A percentile compares a stretch with the other conserved stretches of the same genome.
Conservation (phyloP, 139 green algal species). For the Edaphochlamys debaryana region DNA sequence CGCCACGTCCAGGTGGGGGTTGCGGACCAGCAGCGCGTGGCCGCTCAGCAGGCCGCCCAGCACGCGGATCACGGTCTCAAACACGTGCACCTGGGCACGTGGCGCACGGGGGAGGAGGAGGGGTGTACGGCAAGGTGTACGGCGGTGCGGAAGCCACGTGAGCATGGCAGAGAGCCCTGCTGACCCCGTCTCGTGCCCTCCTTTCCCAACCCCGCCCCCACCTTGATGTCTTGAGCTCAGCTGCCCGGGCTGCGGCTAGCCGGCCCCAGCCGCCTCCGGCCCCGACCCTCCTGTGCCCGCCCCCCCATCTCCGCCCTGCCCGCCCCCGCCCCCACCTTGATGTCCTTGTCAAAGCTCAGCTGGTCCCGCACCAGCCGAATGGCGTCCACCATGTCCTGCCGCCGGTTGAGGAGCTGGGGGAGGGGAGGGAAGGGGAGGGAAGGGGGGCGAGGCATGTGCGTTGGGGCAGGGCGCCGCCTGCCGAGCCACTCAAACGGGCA, state of each 20-base stretch:
- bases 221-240: too few species aligned
- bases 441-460: too few species aligned
- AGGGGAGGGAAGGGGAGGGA: not conserved
- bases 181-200: too few species aligned
- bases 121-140: too few species aligned
- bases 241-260: too few species aligned
- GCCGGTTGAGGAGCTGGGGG: conserved; percentile 63
- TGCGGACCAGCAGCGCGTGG: conserved; percentile 61
- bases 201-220: too few species aligned
- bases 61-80: conserved; percentile 96
- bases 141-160: too few species aligned
- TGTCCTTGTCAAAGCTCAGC: conserved; percentile 68
- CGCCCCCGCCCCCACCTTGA: not conserved
- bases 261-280: too few species aligned
- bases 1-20: too few species aligned
- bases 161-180: too few species aligned
- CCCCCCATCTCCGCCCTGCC: not conserved
- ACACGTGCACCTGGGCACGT: conserved; percentile 73
- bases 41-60: conserved; percentile 89
- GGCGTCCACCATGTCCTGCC: conserved; percentile 55
- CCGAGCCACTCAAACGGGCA: too few species aligned
- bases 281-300: too few species aligned
- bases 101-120: not conserved
- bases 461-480: not conserved
- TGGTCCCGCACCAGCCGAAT: conserved; percentile 59